Percentiles rank a stretch among this genome's conserved stretches.
phyloP scores from a whole-genome alignment of 2,329 filamentous ascomycete genomes.

The Monosporascus sp. region DNA sequence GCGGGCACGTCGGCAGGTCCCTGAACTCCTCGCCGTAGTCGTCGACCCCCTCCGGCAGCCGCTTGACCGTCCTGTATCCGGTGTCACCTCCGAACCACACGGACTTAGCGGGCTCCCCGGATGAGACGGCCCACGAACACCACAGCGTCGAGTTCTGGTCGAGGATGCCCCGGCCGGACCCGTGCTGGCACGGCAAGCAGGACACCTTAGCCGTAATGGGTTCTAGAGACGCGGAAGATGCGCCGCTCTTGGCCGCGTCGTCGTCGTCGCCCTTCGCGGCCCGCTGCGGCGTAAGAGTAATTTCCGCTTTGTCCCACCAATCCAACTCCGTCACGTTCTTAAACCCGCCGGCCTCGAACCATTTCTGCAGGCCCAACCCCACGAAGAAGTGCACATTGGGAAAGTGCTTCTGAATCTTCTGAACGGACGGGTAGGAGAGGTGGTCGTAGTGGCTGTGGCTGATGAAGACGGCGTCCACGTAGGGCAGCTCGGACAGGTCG shows the following conservation, averaged over 20 bases:
- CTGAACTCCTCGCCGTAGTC: conserved; percentile 67
- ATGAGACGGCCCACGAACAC: conserved; percentile 78
- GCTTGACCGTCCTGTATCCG: conserved; percentile 75
- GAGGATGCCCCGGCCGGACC: conserved; percentile 60
- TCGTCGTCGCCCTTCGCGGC: conserved; percentile 14
- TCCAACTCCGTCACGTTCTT: conserved; percentile 81
- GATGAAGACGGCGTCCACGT: conserved; percentile 73
- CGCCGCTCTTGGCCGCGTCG: conserved; percentile 20
- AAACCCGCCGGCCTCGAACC: conserved; percentile 71
- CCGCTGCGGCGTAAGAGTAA: conserved; percentile 49
- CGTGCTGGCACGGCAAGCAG: conserved; percentile 82
- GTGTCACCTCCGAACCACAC: conserved; percentile 90
- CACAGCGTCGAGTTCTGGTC: conserved; percentile 77
- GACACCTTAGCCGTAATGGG: conserved; percentile 67
- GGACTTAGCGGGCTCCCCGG: conserved; percentile 57
- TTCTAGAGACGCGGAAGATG: conserved; percentile 23
- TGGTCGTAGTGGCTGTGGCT: conserved; percentile 94
- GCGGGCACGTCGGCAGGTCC: conserved; percentile 68
- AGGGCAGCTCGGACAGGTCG: conserved; percentile 69
- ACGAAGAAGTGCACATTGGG: conserved; percentile 85
- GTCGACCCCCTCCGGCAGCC: conserved; percentile 54
- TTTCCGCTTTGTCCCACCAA: conserved; percentile 84
- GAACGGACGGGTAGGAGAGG: conserved; percentile 70
- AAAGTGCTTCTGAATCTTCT: conserved; percentile 63
- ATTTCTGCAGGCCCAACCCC: conserved; percentile 73